Conservation (phyloP, 164 flowering plant genomes). For the Dillenia turbinata region DNA sequence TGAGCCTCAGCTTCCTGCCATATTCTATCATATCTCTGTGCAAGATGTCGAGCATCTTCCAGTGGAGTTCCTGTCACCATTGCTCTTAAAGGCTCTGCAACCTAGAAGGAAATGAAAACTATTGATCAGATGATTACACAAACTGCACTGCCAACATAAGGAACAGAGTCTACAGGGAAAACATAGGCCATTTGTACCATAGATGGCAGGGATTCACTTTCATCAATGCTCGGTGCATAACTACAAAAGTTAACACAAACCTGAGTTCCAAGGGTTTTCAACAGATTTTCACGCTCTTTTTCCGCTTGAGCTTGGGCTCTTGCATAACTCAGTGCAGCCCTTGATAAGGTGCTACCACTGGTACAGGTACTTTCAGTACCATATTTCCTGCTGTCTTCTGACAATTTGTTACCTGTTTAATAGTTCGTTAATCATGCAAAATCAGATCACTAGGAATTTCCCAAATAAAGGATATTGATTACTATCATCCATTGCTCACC, state of each 20-base stretch:
- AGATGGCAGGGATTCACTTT: too few species aligned
- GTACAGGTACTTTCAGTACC: conserved; percentile 86
- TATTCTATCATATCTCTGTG: conserved; percentile 64
- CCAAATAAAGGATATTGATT: neutral
- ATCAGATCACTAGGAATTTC: neutral
- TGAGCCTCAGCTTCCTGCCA: conserved; percentile 70
- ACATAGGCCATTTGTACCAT: too few species aligned
- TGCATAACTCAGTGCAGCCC: conserved; percentile 67
- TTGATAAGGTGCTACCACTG: conserved; percentile 68
- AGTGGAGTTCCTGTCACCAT: conserved; percentile 66
- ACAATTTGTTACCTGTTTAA: conserved; percentile 69
- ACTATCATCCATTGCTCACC: conserved; percentile 35
- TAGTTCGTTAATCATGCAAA: neutral
- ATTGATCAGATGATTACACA: too few species aligned
- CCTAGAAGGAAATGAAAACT: conserved; percentile 19
- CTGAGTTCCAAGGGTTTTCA: conserved; percentile 90
- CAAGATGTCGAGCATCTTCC: conserved; percentile 78
- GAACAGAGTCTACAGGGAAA: too few species aligned
- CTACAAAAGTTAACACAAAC: conserved; percentile 30
- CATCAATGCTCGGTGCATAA: too few species aligned
- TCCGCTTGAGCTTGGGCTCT: conserved; percentile 79
- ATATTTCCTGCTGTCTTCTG: conserved; percentile 89
- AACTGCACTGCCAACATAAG: too few species aligned
- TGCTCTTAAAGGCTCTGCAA: conserved; percentile 67
- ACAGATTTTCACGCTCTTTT: conserved; percentile 73